Percentiles rank a stretch among this genome's conserved stretches.
phyloP scores from a whole-genome alignment of 2,329 filamentous ascomycete species.

The Harringtonia lauricola region DNA sequence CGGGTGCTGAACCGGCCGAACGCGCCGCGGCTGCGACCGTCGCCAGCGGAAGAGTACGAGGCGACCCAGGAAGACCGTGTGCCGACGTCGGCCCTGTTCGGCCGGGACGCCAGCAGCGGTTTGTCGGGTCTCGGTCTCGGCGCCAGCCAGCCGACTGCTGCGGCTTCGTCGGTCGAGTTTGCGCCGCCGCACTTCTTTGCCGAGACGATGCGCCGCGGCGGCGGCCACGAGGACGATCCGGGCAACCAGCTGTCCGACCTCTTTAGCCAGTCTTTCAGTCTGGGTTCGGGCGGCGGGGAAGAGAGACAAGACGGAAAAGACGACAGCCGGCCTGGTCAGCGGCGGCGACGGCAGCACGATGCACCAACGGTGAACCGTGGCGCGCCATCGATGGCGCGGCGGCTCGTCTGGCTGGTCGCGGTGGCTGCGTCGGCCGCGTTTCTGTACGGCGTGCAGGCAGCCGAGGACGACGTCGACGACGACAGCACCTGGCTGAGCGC shows the following conservation, averaged over 20 bases:
- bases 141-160: neutral
- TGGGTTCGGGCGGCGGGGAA: slow-evolving; percentile 23
- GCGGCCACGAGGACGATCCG: slow-evolving; percentile 23
- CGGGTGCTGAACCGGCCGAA: slow-evolving; percentile 50
- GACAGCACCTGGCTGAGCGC: neutral
- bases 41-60: too few relatives aligned
- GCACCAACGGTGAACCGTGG: too few relatives aligned
- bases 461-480: neutral
- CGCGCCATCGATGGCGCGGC: neutral
- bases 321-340: neutral
- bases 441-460: neutral
- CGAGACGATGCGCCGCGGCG: slow-evolving; percentile 14
- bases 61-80: too few relatives aligned
- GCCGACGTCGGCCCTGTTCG: neutral
- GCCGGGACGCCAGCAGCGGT: neutral
- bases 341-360: neutral
- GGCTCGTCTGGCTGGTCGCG: neutral
- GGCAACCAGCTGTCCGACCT: slow-evolving; percentile 32
- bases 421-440: neutral
- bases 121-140: too few relatives aligned
- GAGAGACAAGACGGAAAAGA: slow-evolving; percentile 1
- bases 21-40: slow-evolving; percentile 37
- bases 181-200: slow-evolving; percentile 52
- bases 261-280: slow-evolving; percentile 30
- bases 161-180: slow-evolving; percentile 6